Evolutionary conservation across 2,329 filamentous ascomycete species (phyloP).

Genomic region (Sarocladium brachiariae): DNA sequence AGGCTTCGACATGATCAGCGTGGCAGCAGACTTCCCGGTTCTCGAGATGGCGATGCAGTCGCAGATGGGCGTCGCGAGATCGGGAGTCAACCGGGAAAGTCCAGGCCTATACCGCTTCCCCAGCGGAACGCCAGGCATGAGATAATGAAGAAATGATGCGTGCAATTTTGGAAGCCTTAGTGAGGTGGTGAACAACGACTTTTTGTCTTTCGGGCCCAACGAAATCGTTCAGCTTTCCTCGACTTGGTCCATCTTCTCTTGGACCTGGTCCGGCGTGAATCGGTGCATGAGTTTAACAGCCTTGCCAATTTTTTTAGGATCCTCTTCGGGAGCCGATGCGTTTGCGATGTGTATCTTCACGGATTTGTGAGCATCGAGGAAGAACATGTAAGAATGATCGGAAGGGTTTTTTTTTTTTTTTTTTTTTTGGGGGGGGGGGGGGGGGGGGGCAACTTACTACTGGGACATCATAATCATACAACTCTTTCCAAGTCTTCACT

Average conservation of each 20-base stretch:
- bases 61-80: constrained; percentile 37
- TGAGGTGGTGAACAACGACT: too few relatives aligned
- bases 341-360: constrained; percentile 57
- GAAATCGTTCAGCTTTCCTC: constrained; percentile 21
- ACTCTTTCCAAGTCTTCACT: constrained; percentile 57
- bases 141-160: too few relatives aligned
- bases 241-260: constrained; percentile 59
- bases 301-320: constrained; percentile 46
- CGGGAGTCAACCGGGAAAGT: not conserved
- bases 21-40: constrained; percentile 48
- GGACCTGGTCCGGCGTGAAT: constrained; percentile 60
- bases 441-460: constrained; percentile 47
- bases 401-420: too few relatives aligned
- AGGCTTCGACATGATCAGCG: constrained; percentile 57
- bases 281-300: constrained; percentile 73
- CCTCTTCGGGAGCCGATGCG: constrained; percentile 39
- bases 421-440: not conserved
- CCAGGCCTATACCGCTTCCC: not conserved
- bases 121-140: constrained; percentile 4
- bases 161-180: too few relatives aligned
- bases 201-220: not conserved
- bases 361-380: not conserved
- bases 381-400: not conserved
- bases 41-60: constrained; percentile 37
- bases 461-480: constrained; percentile 78